Evolutionary conservation across 805 yeast genomes (phyloP).

Genomic region (Yarrowia sp.): DNA sequence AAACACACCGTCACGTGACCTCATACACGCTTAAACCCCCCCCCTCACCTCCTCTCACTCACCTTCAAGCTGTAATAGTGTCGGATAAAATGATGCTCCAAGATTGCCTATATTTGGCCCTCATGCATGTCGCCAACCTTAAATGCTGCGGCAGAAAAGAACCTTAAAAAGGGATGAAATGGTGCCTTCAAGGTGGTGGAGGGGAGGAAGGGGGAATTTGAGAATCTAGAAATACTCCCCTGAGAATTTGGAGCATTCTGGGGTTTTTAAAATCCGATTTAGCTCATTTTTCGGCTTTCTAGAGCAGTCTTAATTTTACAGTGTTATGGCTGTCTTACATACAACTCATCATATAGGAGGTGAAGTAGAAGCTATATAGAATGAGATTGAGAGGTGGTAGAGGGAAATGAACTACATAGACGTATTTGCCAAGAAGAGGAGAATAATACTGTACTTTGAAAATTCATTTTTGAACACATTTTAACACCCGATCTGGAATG

Average conservation of each 20-base stretch:
- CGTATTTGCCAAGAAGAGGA: too few relatives aligned
- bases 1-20: neutral
- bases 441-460: too few relatives aligned
- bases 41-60: neutral
- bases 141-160: neutral
- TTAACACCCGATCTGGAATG: too few relatives aligned
- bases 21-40: too few relatives aligned
- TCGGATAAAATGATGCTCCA: neutral
- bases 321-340: slow-evolving; percentile 2
- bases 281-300: neutral
- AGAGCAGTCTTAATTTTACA: neutral
- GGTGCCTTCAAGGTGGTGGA: neutral
- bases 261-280: too few relatives aligned
- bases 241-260: too few relatives aligned
- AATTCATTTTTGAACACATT: too few relatives aligned
- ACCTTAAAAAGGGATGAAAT: neutral
- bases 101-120: slow-evolving; percentile 6
- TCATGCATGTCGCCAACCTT: slow-evolving; percentile 15
- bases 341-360: neutral
- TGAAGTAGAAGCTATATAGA: neutral
- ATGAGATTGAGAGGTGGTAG: neutral
- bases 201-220: neutral
- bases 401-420: too few relatives aligned
- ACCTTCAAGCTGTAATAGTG: slow-evolving; percentile 24
- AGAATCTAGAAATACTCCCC: neutral